Base-by-base conservation (phyloP, 2,329 filamentous ascomycete genomes). In the Fusarium sp. region DNA sequence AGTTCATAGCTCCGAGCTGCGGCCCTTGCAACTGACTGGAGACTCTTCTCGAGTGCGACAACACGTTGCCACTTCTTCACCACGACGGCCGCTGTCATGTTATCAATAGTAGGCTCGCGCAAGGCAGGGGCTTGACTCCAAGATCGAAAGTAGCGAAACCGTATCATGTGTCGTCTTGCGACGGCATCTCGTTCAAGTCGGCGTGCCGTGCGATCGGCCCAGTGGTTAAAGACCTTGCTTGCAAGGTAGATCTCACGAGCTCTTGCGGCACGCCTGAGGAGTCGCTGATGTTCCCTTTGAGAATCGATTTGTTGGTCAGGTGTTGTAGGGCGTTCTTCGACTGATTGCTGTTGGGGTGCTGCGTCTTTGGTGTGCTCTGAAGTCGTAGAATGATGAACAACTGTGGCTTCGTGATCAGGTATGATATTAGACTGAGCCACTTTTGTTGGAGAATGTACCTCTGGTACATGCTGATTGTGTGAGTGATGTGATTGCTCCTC, bases 121-220 rank as follows among this genome's bases (percentile, higher is more conserved):
- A 72, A 68, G 28, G 58, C 70, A 12, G 76, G 76, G 7, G 70
- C 68, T 46, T 75, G 72, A 29, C 69, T 73, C 76, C 76, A 78
- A 34, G 71, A 71, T 36, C 69, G 69, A 50, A 78, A 78, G 51
- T 73, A 78, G 10, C 79, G 78, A 55, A 79, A 86, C 52, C 88
- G 82, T 50, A 95, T 77, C 58, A 93, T 86, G 72, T 92, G 90
- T 60, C 86, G 81, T 61, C 90, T 83, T 19, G 91, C 91, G 38
- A 87, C 81, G 5, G 84, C 85, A 5, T 90, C 91, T 36, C 86
- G 84, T 61, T 87, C 83, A 13, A 87, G 79, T 69, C 91, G 86
- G 12, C 91, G 86, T 6, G 81, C 83, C 10, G 90, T 83, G 46
- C 83, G 80, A 51, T 84, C 83, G 10, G 85, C 84, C 92, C 92